A percentile compares a stretch with the other conserved stretches of the same genome.
Conservation (phyloP, 345 rosid species). For the Lagerstroemia speciosa region DNA sequence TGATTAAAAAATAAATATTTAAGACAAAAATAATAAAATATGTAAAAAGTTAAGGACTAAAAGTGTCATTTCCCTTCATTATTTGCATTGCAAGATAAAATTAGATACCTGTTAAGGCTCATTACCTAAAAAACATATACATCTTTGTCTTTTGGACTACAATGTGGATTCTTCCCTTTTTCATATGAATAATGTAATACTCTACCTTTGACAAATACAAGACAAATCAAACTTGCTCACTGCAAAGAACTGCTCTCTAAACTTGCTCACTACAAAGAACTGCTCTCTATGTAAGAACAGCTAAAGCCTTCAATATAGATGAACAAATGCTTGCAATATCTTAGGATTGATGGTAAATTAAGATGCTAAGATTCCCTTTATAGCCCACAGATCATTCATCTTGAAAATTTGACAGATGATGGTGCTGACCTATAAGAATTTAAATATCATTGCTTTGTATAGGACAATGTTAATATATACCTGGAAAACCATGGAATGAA, state of each 20-base stretch:
- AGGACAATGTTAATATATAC: neutral
- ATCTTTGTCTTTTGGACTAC: neutral
- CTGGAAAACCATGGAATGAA: neutral
- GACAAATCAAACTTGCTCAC: slow-evolving; percentile 80
- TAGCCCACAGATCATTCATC: neutral
- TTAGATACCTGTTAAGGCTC: neutral
- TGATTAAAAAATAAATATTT: too few species aligned
- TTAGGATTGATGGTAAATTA: slow-evolving; percentile 19
- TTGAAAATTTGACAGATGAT: neutral
- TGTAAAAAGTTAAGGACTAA: too few species aligned
- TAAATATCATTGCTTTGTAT: neutral
- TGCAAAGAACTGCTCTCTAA: slow-evolving; percentile 79
- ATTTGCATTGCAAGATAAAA: neutral
- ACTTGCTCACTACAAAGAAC: too few species aligned
- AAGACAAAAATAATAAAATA: too few species aligned
- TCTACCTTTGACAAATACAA: slow-evolving; percentile 25
- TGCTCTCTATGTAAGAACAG: slow-evolving; percentile 91
- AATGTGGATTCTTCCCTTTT: neutral
- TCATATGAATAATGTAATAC: neutral
- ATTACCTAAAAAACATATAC: neutral
- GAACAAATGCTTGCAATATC: slow-evolving; percentile 71
- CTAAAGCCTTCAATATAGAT: slow-evolving; percentile 83
- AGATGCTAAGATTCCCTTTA: neutral
- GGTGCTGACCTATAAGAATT: neutral
- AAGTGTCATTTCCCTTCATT: too few species aligned